These are phyloP conservation scores for Betula pendula DNA, from an alignment of 306 rosid species.

Conservation along the genomic window DNA sequence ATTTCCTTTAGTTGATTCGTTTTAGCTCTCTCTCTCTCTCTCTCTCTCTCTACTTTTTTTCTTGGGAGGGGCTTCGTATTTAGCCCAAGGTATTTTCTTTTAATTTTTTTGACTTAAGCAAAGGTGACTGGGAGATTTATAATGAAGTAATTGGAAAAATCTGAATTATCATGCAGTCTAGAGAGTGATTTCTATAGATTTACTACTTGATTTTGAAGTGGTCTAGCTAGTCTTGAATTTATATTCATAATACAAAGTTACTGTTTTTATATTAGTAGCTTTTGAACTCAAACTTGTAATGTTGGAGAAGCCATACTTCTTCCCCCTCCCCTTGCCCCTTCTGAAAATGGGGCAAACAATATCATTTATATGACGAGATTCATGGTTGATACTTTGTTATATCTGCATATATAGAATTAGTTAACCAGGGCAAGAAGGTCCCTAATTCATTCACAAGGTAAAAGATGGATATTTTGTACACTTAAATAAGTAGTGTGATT, in stretches of 20 bases:
- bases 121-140: not conserved
- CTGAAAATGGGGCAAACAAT: not conserved
- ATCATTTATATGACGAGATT: not conserved
- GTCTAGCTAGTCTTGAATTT: not conserved
- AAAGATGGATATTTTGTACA: no score
- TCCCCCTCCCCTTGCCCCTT: not conserved
- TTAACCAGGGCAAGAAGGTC: not conserved
- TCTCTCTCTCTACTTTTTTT: not conserved
- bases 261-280: not conserved
- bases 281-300: not conserved
- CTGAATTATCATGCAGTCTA: not conserved
- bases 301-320: constrained; percentile 2
- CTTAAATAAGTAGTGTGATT: no score
- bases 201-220: not conserved
- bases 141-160: not conserved
- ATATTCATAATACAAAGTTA: not conserved
- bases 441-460: not conserved
- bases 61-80: not conserved
- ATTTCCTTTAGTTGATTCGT: constrained; percentile 20
- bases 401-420: not conserved
- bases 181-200: not conserved
- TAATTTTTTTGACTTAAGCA: not conserved
- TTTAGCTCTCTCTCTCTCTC: not conserved
- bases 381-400: not conserved
- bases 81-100: not conserved